These are phyloP conservation scores for Piper longum DNA, from an alignment of 164 flowering plant species.

Conservation along the genomic window DNA sequence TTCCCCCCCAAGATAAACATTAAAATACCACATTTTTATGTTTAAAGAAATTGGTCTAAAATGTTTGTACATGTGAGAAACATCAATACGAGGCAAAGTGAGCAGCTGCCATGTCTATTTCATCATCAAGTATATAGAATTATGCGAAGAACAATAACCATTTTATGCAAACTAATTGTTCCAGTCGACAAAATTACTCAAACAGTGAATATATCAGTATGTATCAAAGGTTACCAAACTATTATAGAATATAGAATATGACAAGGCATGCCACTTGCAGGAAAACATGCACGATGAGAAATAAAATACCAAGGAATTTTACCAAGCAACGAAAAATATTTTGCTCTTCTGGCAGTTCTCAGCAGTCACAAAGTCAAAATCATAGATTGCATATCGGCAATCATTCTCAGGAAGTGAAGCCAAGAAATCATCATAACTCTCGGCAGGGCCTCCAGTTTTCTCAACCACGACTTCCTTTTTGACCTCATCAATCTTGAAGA, in stretches of 20 bases:
- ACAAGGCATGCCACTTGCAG: neutral
- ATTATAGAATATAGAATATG: neutral
- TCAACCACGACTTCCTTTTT: conserved; percentile 73
- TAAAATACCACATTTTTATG: no score
- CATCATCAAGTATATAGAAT: no score
- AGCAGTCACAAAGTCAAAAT: conserved; percentile 68
- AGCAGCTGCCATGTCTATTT: no score
- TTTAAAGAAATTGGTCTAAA: no score
- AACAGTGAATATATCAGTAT: no score
- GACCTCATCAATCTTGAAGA: conserved; percentile 72
- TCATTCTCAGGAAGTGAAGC: conserved; percentile 76
- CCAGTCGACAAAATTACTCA: no score
- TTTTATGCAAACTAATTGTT: no score
- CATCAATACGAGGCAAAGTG: no score
- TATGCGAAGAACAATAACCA: no score
- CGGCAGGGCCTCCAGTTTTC: conserved; percentile 68
- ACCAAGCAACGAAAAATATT: conserved; percentile 85
- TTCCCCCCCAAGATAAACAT: no score
- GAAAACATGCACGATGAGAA: neutral
- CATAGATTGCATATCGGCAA: conserved; percentile 77
- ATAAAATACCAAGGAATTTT: conserved; percentile 9
- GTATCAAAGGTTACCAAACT: neutral
- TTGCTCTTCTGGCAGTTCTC: conserved; percentile 92
- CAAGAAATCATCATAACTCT: conserved; percentile 63
- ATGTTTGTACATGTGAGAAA: no score